These are phyloP conservation scores for Clarkia xantiana DNA, from an alignment of 345 rosid species.

Conservation along the genomic window DNA sequence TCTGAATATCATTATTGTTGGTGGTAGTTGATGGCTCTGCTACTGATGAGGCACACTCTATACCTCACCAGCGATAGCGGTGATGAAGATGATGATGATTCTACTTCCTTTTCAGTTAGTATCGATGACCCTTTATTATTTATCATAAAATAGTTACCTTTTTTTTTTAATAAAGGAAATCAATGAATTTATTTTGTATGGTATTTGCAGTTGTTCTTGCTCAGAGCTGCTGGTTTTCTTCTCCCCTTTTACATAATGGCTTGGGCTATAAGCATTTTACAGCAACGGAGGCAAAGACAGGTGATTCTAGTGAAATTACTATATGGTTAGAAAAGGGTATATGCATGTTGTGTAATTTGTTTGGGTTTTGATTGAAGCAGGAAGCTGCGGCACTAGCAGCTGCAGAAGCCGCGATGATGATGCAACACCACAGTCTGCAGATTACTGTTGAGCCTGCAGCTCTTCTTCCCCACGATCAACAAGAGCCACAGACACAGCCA, in stretches of 20 bases:
- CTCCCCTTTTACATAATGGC: constrained; percentile 98
- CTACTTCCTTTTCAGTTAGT: constrained; percentile 80
- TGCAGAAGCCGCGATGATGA: constrained; percentile 79
- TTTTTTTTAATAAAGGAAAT: neutral
- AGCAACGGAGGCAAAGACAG: constrained; percentile 92
- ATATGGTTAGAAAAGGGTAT: too few species aligned
- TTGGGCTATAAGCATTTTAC: constrained; percentile 91
- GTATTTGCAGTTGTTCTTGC: constrained; percentile 61
- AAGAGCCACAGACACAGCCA: constrained; percentile 14
- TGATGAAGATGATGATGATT: constrained; percentile 67
- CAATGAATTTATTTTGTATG: constrained; percentile 3
- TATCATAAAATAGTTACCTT: neutral
- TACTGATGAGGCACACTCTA: constrained; percentile 80
- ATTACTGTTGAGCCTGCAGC: constrained; percentile 54
- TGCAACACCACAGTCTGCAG: constrained; percentile 63
- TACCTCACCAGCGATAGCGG: constrained; percentile 34
- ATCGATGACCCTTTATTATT: neutral
- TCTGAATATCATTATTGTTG: neutral
- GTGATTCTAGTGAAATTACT: constrained; percentile 8
- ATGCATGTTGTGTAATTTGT: too few species aligned
- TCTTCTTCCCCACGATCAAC: constrained; percentile 26
- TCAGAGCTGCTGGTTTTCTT: constrained; percentile 89
- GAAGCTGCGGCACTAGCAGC: constrained; percentile 37
- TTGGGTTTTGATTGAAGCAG: too few species aligned
- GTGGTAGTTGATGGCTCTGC: constrained; percentile 86